Evolutionary conservation across 2,329 filamentous ascomycete species (phyloP).

Genomic region (Huntiella abstrusa): DNA sequence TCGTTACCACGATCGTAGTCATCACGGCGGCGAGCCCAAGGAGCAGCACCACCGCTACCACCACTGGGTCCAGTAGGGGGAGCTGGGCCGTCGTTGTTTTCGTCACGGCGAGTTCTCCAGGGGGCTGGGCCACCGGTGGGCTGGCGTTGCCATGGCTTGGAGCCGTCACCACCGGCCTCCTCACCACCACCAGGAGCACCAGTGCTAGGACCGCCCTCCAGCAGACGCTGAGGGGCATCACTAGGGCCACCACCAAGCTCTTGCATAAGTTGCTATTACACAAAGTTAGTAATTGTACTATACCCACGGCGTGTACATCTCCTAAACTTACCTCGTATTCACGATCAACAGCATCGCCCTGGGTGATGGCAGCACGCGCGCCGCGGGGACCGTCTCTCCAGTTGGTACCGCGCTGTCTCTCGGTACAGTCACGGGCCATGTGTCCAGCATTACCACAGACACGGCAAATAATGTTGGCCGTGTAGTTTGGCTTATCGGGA

Average conservation of each 20-base stretch:
- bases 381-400: slow-evolving; percentile 53
- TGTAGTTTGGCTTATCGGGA: slow-evolving; percentile 92
- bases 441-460: slow-evolving; percentile 96
- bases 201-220: slow-evolving; percentile 62
- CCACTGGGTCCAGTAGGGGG: slow-evolving; percentile 23
- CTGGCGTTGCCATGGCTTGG: slow-evolving; percentile 76
- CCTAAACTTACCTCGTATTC: slow-evolving; percentile 70
- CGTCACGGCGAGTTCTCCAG: slow-evolving; percentile 43
- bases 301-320: background rate
- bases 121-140: slow-evolving; percentile 71
- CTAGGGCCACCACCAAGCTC: slow-evolving; percentile 67
- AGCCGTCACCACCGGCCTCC: slow-evolving; percentile 26
- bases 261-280: slow-evolving; percentile 73
- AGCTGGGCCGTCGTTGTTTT: slow-evolving; percentile 27
- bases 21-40: slow-evolving; percentile 39
- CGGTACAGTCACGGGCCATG: slow-evolving; percentile 95
- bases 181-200: slow-evolving; percentile 33
- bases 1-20: slow-evolving; percentile 22
- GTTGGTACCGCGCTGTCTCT: slow-evolving; percentile 73
- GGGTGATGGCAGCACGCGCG: slow-evolving; percentile 40
- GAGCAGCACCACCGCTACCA: slow-evolving; percentile 35
- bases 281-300: slow-evolving; percentile 22
- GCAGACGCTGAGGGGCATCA: slow-evolving; percentile 47
- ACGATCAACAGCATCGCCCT: slow-evolving; percentile 70
- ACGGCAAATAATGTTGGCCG: slow-evolving; percentile 97